Percentiles rank a stretch among this genome's conserved stretches.
These are phyloP conservation scores for Xylaria sp. DNA, from an alignment of 2,329 filamentous ascomycete genomes.

Conservation along the genomic window DNA sequence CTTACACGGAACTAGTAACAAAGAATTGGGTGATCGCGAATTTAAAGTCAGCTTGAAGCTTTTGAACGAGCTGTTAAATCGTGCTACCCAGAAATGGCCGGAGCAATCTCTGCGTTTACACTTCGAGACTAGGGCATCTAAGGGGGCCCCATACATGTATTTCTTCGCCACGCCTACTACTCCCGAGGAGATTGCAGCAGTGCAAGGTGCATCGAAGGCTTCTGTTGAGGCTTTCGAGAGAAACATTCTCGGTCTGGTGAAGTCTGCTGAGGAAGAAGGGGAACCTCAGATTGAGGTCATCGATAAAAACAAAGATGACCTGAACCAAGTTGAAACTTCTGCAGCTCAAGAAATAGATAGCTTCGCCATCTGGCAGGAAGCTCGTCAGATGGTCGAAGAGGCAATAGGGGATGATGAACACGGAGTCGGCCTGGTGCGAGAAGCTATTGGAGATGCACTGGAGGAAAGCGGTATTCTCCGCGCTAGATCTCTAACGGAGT, in stretches of 20 bases:
- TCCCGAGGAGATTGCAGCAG: conserved; percentile 70
- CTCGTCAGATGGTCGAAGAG: conserved; percentile 61
- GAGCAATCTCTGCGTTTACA: conserved; percentile 77
- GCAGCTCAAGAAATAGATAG: conserved; percentile 39
- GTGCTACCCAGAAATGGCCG: conserved; percentile 76
- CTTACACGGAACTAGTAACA: conserved; percentile 77
- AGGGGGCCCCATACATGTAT: conserved; percentile 72
- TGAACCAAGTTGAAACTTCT: conserved; percentile 1
- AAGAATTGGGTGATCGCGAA: conserved; percentile 75
- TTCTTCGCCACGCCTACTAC: conserved; percentile 87
- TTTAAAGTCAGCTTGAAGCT: conserved; percentile 82
- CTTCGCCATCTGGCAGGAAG: conserved; percentile 57
- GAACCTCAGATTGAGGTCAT: conserved; percentile 32
- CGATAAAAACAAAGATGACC: conserved; percentile 1
- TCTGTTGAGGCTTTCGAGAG: conserved; percentile 73
- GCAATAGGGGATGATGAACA: conserved; percentile 63
- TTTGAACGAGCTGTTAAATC: conserved; percentile 79
- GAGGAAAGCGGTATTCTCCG: conserved; percentile 59
- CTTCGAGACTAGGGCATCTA: conserved; percentile 73
- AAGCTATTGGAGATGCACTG: conserved; percentile 61
- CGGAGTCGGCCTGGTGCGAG: conserved; percentile 57
- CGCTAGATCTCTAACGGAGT: conserved; percentile 52
- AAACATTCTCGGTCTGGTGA: conserved; percentile 59
- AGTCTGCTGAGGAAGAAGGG: conserved; percentile 36
- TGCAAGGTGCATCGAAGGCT: conserved; percentile 72